Conservation (phyloP, 306 rosid species). For the Acacia crassicarpa region DNA sequence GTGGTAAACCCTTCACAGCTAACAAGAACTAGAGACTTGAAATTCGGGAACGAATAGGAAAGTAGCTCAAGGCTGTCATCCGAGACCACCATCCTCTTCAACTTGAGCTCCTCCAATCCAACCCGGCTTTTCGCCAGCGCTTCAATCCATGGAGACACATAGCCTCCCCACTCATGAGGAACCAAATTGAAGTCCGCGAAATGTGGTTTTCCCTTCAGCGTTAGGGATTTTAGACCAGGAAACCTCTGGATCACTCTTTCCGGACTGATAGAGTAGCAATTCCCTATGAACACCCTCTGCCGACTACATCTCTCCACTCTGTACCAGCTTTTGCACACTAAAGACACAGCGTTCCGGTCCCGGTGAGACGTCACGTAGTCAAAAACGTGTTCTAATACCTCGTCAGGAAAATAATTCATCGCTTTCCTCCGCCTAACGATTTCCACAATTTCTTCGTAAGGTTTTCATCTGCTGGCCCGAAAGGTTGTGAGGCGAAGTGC, state of each 20-base stretch:
- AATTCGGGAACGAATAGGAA: slow-evolving; percentile 68
- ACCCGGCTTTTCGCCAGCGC: slow-evolving; percentile 50
- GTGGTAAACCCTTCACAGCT: slow-evolving; percentile 96
- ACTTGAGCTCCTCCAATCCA: slow-evolving; percentile 75
- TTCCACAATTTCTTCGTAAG: slow-evolving; percentile 35
- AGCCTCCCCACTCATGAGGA: slow-evolving; percentile 88
- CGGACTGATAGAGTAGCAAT: slow-evolving; percentile 82
- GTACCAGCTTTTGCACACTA: slow-evolving; percentile 90
- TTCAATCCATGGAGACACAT: slow-evolving; percentile 77
- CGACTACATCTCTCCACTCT: slow-evolving; percentile 73
- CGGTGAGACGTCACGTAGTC: slow-evolving; percentile 66
- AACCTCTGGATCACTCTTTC: slow-evolving; percentile 73
- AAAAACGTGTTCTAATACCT: slow-evolving; percentile 86
- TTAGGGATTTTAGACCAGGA: slow-evolving; percentile 63
- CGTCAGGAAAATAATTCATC: slow-evolving; percentile 95
- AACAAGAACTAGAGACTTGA: slow-evolving; percentile 79
- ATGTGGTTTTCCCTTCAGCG: slow-evolving; percentile 94
- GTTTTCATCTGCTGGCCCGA: slow-evolving; percentile 13
- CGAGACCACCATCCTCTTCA: slow-evolving; percentile 91
- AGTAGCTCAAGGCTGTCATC: slow-evolving; percentile 86
- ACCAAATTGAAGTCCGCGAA: slow-evolving; percentile 96
- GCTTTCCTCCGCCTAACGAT: not conserved
- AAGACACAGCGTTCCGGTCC: slow-evolving; percentile 80
- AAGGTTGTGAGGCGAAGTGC: slow-evolving; percentile 2
- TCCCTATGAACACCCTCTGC: slow-evolving; percentile 73